Evolutionary conservation across 257 asterid species (phyloP), one percentile per base, ranked within the genome.

Genomic region (Agastache rugosa): DNA sequence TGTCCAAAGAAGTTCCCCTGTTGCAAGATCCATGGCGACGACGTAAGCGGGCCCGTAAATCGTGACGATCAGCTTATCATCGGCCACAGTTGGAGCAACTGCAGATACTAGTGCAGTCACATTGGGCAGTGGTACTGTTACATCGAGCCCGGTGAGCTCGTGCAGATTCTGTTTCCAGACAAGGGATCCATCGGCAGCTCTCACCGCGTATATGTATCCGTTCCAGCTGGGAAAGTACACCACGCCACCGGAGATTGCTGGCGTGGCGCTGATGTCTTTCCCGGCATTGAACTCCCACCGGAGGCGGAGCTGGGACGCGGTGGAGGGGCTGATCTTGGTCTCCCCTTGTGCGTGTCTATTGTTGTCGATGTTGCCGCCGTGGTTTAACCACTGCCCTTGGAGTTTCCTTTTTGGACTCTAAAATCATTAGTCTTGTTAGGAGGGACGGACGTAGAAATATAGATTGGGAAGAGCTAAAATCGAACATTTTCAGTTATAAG

Each of bases 11-110:
- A 85, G 84, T 12, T 71, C 48, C 7, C 92, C 90, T 0, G 79
- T 67, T 4, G 71, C 59, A 3, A 80, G 80, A 17, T 77, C 59
- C 29, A 87, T 48, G 0, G 84, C 85, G 19, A 87, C 64, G 1
- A 85, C 77, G 11, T 80, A 78, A 8, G 89, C 87, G 2, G 90
- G 88, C 11, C 87, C 90, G 8, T 76, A 77, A 3, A 87, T 59
- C n/a, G 80, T 77, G 1, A 87, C 27, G 11, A 87, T 78, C 12
- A 87, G 45, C 67, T 66, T 50, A 58, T 81, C 90, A 31, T 54
- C 84, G 5, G 73, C 87, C 17, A 83, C 11, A 3, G 83, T 67
- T 0, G 92, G 90, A 39, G 86, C 78, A 1, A 81, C 58, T n/a
- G 81, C 59, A 0, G 90, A 76, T 6, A 81, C 72, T 8, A 42